A percentile compares a stretch with the other conserved stretches of the same genome.
These are phyloP conservation scores for Pleurotus cornucopiae DNA, from an alignment of 768 basidiomycete species.

Conservation along the genomic window DNA sequence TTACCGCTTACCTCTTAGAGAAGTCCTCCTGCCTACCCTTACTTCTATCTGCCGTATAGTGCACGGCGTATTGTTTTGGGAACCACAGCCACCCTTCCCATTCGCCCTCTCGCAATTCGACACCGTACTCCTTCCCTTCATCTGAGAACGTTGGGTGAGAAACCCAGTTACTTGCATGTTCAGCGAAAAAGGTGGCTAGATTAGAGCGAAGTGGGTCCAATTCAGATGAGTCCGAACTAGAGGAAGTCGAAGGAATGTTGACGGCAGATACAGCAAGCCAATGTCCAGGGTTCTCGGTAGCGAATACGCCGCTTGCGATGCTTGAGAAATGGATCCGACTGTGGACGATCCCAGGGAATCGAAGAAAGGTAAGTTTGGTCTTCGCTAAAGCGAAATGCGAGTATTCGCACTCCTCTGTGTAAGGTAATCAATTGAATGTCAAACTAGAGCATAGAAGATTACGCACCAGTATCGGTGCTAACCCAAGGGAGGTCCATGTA, in stretches of 20 bases:
- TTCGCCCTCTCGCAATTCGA: background rate
- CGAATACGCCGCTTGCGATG: background rate
- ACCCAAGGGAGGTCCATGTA: slow-evolving; percentile 9
- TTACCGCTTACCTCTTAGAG: background rate
- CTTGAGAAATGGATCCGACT: slow-evolving; percentile 7
- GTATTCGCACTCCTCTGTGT: slow-evolving; percentile 9
- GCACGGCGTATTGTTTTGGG: background rate
- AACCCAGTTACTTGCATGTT: too few relatives aligned
- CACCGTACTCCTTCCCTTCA: background rate
- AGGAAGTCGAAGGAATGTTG: too few relatives aligned
- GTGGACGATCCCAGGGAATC: slow-evolving; percentile 8
- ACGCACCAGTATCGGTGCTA: slow-evolving; percentile 2
- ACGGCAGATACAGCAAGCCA: background rate
- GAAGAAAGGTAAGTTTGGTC: slow-evolving; percentile 7
- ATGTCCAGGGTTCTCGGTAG: background rate
- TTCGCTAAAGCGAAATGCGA: slow-evolving; percentile 6
- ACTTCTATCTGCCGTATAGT: background rate
- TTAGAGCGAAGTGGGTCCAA: too few relatives aligned
- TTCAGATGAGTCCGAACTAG: too few relatives aligned
- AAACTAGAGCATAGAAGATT: background rate
- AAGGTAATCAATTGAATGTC: background rate
- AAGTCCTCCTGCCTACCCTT: background rate
- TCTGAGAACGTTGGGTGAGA: background rate
- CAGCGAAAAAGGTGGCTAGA: too few relatives aligned
- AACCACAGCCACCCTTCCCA: slow-evolving; percentile 2